Conservation (phyloP, 805 yeast species). For the Priceomyces haplophilus region DNA sequence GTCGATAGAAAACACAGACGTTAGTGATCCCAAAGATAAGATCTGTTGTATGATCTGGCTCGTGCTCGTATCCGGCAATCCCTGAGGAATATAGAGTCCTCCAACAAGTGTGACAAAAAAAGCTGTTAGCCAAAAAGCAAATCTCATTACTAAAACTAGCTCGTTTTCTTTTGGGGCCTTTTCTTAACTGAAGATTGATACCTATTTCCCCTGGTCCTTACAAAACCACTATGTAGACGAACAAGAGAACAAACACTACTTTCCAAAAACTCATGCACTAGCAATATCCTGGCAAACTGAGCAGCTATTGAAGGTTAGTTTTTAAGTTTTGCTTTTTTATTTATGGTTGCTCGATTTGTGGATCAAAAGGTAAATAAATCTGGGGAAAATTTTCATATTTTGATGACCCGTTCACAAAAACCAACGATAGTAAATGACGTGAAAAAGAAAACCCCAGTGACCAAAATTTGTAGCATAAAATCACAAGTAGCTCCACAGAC, state of each 20-base stretch:
- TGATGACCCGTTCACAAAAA: not conserved
- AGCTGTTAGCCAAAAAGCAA: not conserved
- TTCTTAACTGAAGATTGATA: not conserved
- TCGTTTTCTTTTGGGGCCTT: not conserved
- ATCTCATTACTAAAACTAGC: not conserved
- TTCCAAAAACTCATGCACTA: slow-evolving; percentile 4
- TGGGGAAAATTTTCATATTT: not conserved
- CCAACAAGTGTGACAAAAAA: not conserved
- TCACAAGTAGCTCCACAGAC: too few relatives aligned
- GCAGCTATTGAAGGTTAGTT: not conserved
- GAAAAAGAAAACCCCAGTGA: not conserved
- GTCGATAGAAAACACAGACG: not conserved
- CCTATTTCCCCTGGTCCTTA: not conserved
- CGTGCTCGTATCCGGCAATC: not conserved
- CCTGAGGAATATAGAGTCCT: slow-evolving; percentile 1
- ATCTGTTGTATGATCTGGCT: not conserved
- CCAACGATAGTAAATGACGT: not conserved
- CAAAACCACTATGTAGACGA: slow-evolving; percentile 1
- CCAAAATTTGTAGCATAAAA: not conserved
- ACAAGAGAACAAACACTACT: slow-evolving; percentile 2
- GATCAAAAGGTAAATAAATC: not conserved
- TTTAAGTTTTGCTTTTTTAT: not conserved
- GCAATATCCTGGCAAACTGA: not conserved
- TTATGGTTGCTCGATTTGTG: not conserved
- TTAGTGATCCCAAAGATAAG: not conserved